phyloP scores from a whole-genome alignment of 2,329 filamentous ascomycete species.

The Fusarium sp. region DNA sequence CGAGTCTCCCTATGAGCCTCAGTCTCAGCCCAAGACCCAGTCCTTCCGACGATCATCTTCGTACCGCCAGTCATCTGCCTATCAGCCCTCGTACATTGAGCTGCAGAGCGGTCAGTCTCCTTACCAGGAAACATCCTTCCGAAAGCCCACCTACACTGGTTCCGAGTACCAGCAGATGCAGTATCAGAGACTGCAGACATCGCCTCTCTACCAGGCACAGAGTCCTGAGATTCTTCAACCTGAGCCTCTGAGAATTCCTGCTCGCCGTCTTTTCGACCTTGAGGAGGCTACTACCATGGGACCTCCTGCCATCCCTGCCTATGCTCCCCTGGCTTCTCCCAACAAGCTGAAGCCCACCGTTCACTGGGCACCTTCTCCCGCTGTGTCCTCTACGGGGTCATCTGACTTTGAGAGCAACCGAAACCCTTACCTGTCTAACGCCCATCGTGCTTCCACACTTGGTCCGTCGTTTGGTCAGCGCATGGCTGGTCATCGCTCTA shows the following conservation, averaged over 20 bases:
- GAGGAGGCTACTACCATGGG: neutral
- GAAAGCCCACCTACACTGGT: neutral
- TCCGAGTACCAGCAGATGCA: neutral
- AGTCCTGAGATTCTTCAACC: neutral
- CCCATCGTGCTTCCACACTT: neutral
- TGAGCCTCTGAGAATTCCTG: neutral
- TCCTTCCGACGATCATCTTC: neutral
- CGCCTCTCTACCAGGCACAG: neutral
- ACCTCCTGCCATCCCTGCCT: neutral
- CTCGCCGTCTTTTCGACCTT: neutral
- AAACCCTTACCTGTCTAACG: conserved; percentile 8
- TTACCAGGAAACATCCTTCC: neutral
- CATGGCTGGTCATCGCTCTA: neutral
- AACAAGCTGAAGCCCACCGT: neutral
- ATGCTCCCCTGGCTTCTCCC: neutral
- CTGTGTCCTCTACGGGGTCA: conserved; percentile 8
- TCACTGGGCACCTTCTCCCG: neutral
- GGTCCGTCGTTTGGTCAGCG: conserved; percentile 20
- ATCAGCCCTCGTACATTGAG: neutral
- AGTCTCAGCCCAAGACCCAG: neutral
- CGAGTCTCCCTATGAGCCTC: neutral
- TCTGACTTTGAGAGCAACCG: conserved; percentile 1
- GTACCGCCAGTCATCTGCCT: neutral
- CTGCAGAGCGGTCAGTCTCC: neutral
- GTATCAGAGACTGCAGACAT: neutral